These are phyloP conservation scores for Diaporthe caulivora DNA, from an alignment of 2,329 filamentous ascomycete species.

Conservation along the genomic window DNA sequence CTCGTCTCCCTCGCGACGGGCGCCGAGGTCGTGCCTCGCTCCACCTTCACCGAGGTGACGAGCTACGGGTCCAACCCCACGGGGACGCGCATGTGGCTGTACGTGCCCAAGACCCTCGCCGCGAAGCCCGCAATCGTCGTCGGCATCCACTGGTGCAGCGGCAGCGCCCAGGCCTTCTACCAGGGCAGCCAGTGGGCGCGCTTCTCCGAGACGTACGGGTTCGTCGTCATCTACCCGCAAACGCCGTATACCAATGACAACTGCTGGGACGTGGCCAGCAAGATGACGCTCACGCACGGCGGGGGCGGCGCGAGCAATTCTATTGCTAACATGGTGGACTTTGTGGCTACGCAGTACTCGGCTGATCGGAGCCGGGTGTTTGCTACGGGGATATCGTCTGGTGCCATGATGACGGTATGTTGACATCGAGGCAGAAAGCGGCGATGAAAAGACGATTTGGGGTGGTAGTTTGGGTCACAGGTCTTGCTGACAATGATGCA, in stretches of 20 bases:
- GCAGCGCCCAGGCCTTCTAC: constrained; percentile 63
- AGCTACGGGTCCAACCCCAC: constrained; percentile 51
- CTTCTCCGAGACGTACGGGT: constrained; percentile 56
- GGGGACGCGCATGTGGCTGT: constrained; percentile 56
- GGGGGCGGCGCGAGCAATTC: constrained; percentile 68
- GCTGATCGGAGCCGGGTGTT: constrained; percentile 65
- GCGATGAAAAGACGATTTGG: not conserved
- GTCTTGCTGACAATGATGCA: constrained; percentile 41
- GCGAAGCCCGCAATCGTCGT: constrained; percentile 16
- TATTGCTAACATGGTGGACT: constrained; percentile 65
- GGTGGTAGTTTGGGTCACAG: too few relatives aligned
- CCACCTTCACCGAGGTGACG: constrained; percentile 38
- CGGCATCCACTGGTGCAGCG: constrained; percentile 64
- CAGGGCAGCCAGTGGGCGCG: constrained; percentile 60
- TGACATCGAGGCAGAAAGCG: constrained; percentile 41
- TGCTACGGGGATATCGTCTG: constrained; percentile 63
- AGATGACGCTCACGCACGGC: constrained; percentile 63
- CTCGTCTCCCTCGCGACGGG: not conserved
- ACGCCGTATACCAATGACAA: constrained; percentile 57
- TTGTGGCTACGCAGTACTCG: constrained; percentile 51
- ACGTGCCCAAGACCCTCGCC: constrained; percentile 44
- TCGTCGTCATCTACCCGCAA: constrained; percentile 67
- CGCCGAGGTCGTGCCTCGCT: constrained; percentile 16
- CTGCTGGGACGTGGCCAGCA: constrained; percentile 71
- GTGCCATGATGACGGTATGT: constrained; percentile 63